phyloP scores from a whole-genome alignment of 2,329 filamentous ascomycete genomes.

The Sporothrix phasma region DNA sequence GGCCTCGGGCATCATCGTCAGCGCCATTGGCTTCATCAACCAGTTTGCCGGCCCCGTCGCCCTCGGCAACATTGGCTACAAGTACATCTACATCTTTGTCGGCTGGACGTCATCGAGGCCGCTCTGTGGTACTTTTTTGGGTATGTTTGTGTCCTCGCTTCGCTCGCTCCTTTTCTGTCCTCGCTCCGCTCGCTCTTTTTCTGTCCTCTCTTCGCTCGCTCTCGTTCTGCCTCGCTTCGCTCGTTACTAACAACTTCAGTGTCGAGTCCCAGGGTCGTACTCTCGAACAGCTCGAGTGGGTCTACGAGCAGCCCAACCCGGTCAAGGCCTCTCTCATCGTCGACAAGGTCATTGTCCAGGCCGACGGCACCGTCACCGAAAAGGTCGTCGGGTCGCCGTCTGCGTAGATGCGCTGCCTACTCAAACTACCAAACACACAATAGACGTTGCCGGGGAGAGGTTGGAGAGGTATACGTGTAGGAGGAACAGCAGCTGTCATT shows the following conservation, averaged over 20 bases:
- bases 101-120: constrained; percentile 36
- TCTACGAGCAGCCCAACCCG: constrained; percentile 39
- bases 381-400: constrained; percentile 27
- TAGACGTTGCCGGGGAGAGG: background rate
- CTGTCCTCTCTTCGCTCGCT: constrained; percentile 21
- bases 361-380: constrained; percentile 36
- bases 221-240: background rate
- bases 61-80: constrained; percentile 33
- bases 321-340: constrained; percentile 40
- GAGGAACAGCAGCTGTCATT: too few species aligned
- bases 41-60: constrained; percentile 38
- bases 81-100: constrained; percentile 39
- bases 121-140: constrained; percentile 38
- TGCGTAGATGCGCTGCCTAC: background rate
- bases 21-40: constrained; percentile 38
- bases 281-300: constrained; percentile 40
- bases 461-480: background rate
- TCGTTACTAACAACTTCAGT: constrained; percentile 23
- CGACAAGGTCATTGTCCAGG: constrained; percentile 37
- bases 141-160: constrained; percentile 25
- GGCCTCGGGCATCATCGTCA: constrained; percentile 34
- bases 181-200: background rate
- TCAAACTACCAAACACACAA: background rate
- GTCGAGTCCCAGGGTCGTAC: constrained; percentile 40
- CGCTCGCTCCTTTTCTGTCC: background rate